These are phyloP conservation scores for Phialemoniopsis sp. DNA, from an alignment of 2,329 filamentous ascomycete genomes.

Conservation along the genomic window DNA sequence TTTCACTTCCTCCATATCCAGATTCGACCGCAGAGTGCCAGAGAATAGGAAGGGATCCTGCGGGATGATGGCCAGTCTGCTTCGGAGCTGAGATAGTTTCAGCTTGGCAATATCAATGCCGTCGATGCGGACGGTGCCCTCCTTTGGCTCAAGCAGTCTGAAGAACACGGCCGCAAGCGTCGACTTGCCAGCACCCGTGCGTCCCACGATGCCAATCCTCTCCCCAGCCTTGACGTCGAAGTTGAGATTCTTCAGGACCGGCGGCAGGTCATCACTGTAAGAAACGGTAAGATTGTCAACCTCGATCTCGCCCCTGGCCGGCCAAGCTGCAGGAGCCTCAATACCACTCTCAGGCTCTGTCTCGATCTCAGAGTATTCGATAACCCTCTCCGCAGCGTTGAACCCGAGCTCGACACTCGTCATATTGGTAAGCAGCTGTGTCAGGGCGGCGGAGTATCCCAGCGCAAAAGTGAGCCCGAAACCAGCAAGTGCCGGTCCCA, in stretches of 20 bases:
- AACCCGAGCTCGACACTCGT: slow-evolving; percentile 33
- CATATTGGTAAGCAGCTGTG: slow-evolving; percentile 26
- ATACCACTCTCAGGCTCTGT: slow-evolving; percentile 27
- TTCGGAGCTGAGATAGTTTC: slow-evolving; percentile 56
- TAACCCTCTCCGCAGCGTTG: slow-evolving; percentile 35
- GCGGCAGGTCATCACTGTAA: slow-evolving; percentile 28
- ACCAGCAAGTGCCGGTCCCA: slow-evolving; percentile 32
- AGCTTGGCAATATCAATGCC: slow-evolving; percentile 51
- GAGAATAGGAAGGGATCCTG: slow-evolving; percentile 65
- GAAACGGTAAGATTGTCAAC: slow-evolving; percentile 30
- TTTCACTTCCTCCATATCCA: slow-evolving; percentile 59
- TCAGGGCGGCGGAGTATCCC: slow-evolving; percentile 26
- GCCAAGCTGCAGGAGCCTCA: slow-evolving; percentile 34
- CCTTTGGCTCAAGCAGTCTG: slow-evolving; percentile 44
- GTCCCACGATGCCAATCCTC: slow-evolving; percentile 60
- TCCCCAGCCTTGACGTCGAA: slow-evolving; percentile 44
- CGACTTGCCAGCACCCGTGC: slow-evolving; percentile 63
- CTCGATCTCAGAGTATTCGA: slow-evolving; percentile 35
- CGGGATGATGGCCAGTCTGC: slow-evolving; percentile 60
- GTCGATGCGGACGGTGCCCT: slow-evolving; percentile 39
- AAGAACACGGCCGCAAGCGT: slow-evolving; percentile 63
- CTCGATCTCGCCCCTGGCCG: slow-evolving; percentile 29
- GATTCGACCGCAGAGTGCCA: slow-evolving; percentile 58
- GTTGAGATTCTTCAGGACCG: slow-evolving; percentile 29
- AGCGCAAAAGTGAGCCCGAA: slow-evolving; percentile 35